Evolutionary conservation across 208 protist genomes (phyloP).

Genomic region (Herpetomonas samuelpessoai): DNA sequence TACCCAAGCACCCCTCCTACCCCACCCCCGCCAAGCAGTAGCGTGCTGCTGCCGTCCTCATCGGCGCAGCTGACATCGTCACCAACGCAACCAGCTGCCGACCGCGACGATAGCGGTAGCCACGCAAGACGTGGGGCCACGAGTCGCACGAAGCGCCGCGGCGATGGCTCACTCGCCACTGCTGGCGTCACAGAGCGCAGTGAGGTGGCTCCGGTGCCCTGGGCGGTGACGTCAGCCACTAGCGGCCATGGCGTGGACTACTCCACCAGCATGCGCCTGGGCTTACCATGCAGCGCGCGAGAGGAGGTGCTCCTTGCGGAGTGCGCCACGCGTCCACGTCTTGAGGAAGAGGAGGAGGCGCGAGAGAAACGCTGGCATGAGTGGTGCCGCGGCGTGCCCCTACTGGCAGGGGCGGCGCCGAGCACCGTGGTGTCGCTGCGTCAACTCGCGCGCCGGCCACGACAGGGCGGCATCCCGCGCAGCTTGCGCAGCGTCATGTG

Average conservation of each 20-base stretch:
- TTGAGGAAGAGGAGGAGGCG: conserved; percentile 27
- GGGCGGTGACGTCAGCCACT: conserved; percentile 33
- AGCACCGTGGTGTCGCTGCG: conserved; percentile 33
- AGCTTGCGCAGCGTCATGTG: conserved; percentile 61
- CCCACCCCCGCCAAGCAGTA: too few relatives aligned
- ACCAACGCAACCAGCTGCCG: too few relatives aligned
- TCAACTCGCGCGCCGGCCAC: conserved; percentile 11
- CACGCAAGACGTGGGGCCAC: too few relatives aligned
- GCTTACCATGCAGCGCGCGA: conserved; percentile 31
- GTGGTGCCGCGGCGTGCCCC: conserved; percentile 37
- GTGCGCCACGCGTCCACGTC: conserved; percentile 6
- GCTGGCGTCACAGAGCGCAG: too few relatives aligned
- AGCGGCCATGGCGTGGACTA: conserved; percentile 25
- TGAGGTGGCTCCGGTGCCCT: conserved; percentile 19
- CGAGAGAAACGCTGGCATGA: conserved; percentile 52
- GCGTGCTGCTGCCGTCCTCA: too few relatives aligned
- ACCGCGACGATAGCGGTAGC: too few relatives aligned
- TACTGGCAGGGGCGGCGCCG: conserved; percentile 42
- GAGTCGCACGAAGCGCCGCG: too few relatives aligned
- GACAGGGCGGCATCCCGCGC: conserved; percentile 35
- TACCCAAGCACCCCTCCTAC: too few relatives aligned
- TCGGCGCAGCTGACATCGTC: too few relatives aligned
- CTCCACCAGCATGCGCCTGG: conserved; percentile 42
- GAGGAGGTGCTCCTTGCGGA: conserved; percentile 19
- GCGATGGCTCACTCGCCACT: too few relatives aligned